Percentiles rank a stretch among this genome's conserved stretches.
Conservation (phyloP, 73 alveolate species). For the Stentor coeruleus region DNA sequence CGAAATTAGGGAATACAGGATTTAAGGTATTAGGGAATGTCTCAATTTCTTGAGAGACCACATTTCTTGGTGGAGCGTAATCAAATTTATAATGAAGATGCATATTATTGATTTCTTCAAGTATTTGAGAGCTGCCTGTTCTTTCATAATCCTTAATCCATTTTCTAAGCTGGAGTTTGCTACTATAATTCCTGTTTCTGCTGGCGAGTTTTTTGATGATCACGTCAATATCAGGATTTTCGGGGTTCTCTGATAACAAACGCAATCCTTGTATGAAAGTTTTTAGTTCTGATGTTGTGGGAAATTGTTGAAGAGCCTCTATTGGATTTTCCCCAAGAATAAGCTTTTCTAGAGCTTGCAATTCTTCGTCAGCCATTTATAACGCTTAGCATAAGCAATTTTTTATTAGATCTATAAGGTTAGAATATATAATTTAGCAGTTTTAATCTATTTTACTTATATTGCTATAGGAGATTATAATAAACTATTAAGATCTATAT, state of each 20-base stretch:
- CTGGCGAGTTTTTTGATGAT: background rate
- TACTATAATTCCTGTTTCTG: background rate
- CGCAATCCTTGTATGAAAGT: background rate
- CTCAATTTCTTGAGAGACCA: background rate
- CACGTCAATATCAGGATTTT: background rate
- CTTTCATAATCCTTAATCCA: background rate
- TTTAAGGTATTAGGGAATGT: background rate
- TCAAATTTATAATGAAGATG: background rate
- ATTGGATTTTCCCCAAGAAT: background rate
- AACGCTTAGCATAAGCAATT: too few species aligned
- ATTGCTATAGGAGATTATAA: too few species aligned
- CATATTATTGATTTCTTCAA: too few species aligned
- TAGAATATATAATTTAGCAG: too few species aligned
- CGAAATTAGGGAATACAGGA: background rate
- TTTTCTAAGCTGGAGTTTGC: background rate
- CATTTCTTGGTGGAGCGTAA: background rate
- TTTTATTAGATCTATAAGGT: too few species aligned
- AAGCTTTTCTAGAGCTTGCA: background rate
- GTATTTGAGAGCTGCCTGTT: background rate
- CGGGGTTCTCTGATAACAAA: background rate
- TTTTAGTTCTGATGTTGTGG: background rate
- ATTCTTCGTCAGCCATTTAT: conserved; percentile 24
- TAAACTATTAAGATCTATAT: too few species aligned
- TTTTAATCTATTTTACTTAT: too few species aligned
- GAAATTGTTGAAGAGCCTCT: background rate